These are phyloP conservation scores for Phaeosphaeriaceae sp. DNA, from an alignment of 2,329 filamentous ascomycete species.

Conservation along the genomic window DNA sequence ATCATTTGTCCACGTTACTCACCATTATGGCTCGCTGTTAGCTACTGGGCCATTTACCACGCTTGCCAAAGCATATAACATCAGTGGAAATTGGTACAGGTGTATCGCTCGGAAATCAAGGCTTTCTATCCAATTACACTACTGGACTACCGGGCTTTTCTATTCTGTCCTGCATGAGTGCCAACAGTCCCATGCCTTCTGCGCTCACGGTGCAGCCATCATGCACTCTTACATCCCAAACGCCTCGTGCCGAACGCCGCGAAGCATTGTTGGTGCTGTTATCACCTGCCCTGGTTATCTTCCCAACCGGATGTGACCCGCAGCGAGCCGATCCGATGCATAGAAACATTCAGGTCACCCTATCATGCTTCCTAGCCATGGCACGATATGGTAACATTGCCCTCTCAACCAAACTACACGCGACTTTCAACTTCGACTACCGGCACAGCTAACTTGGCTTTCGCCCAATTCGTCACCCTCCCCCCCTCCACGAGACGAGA, in stretches of 20 bases:
- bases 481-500: too few relatives aligned
- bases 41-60: constrained; percentile 25
- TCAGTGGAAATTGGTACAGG: constrained; percentile 13
- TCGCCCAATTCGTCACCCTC: constrained; percentile 4
- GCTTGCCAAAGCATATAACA: constrained; percentile 13
- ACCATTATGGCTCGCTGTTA: constrained; percentile 22
- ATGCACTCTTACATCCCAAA: constrained; percentile 4
- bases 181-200: constrained; percentile 19
- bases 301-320: constrained; percentile 28
- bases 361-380: constrained; percentile 17
- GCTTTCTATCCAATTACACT: constrained; percentile 21
- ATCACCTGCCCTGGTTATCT: constrained; percentile 15
- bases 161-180: constrained; percentile 15
- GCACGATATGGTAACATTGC: constrained; percentile 15
- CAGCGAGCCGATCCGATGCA: constrained; percentile 24
- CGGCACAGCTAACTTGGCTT: constrained; percentile 29
- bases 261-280: constrained; percentile 16
- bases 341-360: constrained; percentile 9
- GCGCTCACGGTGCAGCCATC: constrained; percentile 14
- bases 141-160: constrained; percentile 3
- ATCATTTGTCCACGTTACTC: constrained; percentile 46
- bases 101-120: constrained; percentile 20
- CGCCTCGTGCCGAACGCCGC: constrained; percentile 7
- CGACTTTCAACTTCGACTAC: constrained; percentile 6
- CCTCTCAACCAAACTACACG: constrained; percentile 10